Conservation (phyloP, 2,329 filamentous ascomycete species). For the Ceratocystis ficicola region DNA sequence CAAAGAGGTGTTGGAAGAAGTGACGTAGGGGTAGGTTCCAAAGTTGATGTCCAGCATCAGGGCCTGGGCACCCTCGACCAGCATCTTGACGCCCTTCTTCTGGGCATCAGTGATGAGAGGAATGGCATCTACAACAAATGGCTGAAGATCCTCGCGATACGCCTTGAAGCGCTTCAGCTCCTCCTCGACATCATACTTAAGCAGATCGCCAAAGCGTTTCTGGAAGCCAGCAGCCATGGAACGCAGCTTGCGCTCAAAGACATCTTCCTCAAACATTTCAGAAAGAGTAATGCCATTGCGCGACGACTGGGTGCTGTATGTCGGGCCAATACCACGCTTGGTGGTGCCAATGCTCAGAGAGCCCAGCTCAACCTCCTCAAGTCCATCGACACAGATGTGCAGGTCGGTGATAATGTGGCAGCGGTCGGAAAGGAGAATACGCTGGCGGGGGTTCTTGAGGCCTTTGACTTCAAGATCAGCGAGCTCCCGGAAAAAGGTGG, state of each 20-base stretch:
- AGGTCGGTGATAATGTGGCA: constrained; percentile 53
- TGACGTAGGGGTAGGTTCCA: constrained; percentile 28
- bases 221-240: constrained; percentile 49
- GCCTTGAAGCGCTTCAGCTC: constrained; percentile 52
- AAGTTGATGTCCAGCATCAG: constrained; percentile 57
- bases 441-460: constrained; percentile 31
- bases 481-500: constrained; percentile 29
- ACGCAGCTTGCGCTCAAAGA: constrained; percentile 55
- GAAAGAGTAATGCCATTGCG: constrained; percentile 54
- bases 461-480: constrained; percentile 32
- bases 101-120: constrained; percentile 52
- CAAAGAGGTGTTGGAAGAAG: constrained; percentile 26
- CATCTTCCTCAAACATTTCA: constrained; percentile 54
- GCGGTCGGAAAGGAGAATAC: constrained; percentile 52
- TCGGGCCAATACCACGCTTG: constrained; percentile 27
- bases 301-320: constrained; percentile 28
- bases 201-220: constrained; percentile 55
- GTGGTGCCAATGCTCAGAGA: constrained; percentile 30
- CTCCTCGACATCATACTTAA: constrained; percentile 55
- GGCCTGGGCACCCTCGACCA: constrained; percentile 52
- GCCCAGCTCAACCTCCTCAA: constrained; percentile 47
- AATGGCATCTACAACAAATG: constrained; percentile 55
- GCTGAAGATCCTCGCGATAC: constrained; percentile 44
- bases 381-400: constrained; percentile 55
- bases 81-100: constrained; percentile 44